Evolutionary conservation across 2,329 filamentous ascomycete species (phyloP), one percentile per base, ranked within the genome.

Genomic region (Acephala macrosclerotiorum): DNA sequence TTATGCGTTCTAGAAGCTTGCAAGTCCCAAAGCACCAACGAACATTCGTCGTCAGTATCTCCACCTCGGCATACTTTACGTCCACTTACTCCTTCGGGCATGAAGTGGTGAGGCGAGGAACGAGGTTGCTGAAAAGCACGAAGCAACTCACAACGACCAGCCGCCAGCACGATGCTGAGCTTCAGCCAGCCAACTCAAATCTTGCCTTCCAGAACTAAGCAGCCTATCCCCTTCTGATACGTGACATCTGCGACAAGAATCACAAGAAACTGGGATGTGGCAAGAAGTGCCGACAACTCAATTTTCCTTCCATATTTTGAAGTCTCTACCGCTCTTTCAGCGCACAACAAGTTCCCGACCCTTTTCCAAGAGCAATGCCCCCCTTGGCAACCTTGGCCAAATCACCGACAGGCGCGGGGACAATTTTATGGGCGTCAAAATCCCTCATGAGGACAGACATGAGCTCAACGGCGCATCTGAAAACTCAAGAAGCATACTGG

Each of bases 321-420:
- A 53, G 26, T 22, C 20, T 53, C 22, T 53, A 26, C 49, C 49
- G 26, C 12, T 14, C 16, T 53, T 51, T 22, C 8, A 14, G 5
- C 45, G 14, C 26, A 53, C 25, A 53, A 53, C 49, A 53, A 14
- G 49, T 29, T 53, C 49, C 33, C 22, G 49, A 53, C 26, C 25
- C 20, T 49, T 49, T 26, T 53, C 49, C 49, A 29, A 53, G 49
- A 57, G 55, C 55, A 57, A 36, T 57, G 55, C 55, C 55, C 22
- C 55, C 33, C 29, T 57, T 57, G 55, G 55, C 55, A 40, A 8
- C 33, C 49, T 60, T 60, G 58, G 58, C 58, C 57, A 40, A 60
- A 60, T 60, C 20, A 60, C n/a, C 22, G 25, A 49, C 25, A 33
- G 11, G 49, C 49, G 49, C 3, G 2, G 25, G 22, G 12, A 53